phyloP scores from a whole-genome alignment of 257 asterid genomes.

The Verbena officinalis region DNA sequence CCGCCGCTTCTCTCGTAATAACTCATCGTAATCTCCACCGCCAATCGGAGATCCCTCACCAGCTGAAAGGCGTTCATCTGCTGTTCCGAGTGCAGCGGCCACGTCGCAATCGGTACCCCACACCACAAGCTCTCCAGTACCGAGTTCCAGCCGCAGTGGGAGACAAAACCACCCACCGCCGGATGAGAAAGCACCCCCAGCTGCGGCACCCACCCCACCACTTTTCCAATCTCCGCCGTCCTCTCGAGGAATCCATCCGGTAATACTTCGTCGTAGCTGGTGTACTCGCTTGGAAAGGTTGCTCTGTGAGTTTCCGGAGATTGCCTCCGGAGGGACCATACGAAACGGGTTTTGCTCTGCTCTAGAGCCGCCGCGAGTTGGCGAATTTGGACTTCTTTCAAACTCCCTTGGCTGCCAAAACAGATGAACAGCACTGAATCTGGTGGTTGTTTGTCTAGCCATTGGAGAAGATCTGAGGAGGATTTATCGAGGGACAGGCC shows the following conservation, averaged over 20 bases:
- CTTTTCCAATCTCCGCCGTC: slow-evolving; percentile 42
- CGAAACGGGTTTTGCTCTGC: slow-evolving; percentile 45
- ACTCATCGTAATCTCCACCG: slow-evolving; percentile 45
- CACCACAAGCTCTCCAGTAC: slow-evolving; percentile 63
- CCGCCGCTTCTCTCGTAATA: slow-evolving; percentile 33
- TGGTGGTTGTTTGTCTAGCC: slow-evolving; percentile 49
- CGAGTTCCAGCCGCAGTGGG: slow-evolving; percentile 81
- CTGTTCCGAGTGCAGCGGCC: slow-evolving; percentile 67
- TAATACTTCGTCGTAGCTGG: slow-evolving; percentile 33
- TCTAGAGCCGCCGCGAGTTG: slow-evolving; percentile 56
- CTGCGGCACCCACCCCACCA: slow-evolving; percentile 68
- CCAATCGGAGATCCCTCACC: slow-evolving; percentile 53
- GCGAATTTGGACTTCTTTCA: slow-evolving; percentile 35
- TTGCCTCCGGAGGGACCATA: slow-evolving; percentile 56
- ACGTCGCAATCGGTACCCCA: slow-evolving; percentile 62
- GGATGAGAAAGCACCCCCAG: slow-evolving; percentile 42
- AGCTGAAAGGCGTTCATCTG: slow-evolving; percentile 64
- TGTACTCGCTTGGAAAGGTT: slow-evolving; percentile 50
- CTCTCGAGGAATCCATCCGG: slow-evolving; percentile 57
- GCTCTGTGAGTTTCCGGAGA: slow-evolving; percentile 14
- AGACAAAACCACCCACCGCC: slow-evolving; percentile 61
- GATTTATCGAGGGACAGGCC: slow-evolving; percentile 22
- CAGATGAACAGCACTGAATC: slow-evolving; percentile 52
- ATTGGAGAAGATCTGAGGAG: slow-evolving; percentile 26
- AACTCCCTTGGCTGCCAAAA: slow-evolving; percentile 64